Conservation (phyloP, 1,139 yeast genomes). For the Petasospora rhodanensis region DNA sequence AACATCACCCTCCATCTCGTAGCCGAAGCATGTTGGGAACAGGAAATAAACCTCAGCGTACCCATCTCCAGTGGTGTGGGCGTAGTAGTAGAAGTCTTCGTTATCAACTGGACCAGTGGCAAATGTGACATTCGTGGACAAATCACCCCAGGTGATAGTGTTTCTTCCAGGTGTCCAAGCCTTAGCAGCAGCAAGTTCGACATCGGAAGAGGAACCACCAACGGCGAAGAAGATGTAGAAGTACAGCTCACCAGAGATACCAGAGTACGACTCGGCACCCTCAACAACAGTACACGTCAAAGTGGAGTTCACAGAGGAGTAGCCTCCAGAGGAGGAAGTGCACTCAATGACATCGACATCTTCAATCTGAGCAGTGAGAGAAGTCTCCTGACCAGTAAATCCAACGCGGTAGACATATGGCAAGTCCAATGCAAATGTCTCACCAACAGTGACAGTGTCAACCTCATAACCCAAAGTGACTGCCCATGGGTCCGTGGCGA, state of each 20-base stretch:
- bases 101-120: slow-evolving; percentile 18
- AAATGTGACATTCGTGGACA: slow-evolving; percentile 26
- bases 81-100: slow-evolving; percentile 22
- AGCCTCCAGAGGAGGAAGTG: slow-evolving; percentile 30
- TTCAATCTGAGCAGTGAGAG: slow-evolving; percentile 20
- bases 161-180: slow-evolving; percentile 25
- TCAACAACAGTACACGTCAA: slow-evolving; percentile 27
- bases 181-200: slow-evolving; percentile 28
- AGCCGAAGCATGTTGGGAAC: too few relatives aligned
- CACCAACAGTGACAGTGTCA: too few relatives aligned
- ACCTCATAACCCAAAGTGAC: too few relatives aligned
- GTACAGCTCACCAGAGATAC: slow-evolving; percentile 25
- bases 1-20: too few relatives aligned
- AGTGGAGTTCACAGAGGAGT: slow-evolving; percentile 23
- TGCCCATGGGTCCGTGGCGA: too few relatives aligned
- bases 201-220: slow-evolving; percentile 29
- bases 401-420: slow-evolving; percentile 31
- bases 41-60: slow-evolving; percentile 29
- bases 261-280: slow-evolving; percentile 19
- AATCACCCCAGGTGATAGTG: slow-evolving; percentile 15
- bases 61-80: slow-evolving; percentile 29
- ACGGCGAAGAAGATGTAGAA: slow-evolving; percentile 28
- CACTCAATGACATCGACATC: slow-evolving; percentile 30
- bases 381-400: slow-evolving; percentile 21
- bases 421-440: slow-evolving; percentile 24